Percentiles rank a stretch among this genome's conserved stretches.
These are phyloP conservation scores for Lactifluus pinguis DNA, from an alignment of 768 basidiomycete genomes.

Conservation along the genomic window DNA sequence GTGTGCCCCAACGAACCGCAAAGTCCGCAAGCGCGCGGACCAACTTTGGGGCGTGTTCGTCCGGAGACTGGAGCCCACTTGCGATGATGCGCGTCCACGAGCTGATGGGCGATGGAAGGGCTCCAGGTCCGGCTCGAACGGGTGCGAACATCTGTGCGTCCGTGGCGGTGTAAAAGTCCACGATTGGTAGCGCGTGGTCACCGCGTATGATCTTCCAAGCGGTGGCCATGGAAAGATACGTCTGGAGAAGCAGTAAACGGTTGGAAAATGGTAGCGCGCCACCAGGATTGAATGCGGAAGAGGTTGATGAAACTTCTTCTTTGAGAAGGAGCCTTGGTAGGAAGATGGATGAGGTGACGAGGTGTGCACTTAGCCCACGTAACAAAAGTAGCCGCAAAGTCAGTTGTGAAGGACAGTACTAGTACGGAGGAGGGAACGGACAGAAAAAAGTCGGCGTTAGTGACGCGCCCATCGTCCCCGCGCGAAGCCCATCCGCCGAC, in stretches of 20 bases:
- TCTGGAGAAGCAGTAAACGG: slow-evolving; percentile 43
- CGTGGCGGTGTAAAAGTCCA: slow-evolving; percentile 35
- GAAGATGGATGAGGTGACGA: slow-evolving; percentile 59
- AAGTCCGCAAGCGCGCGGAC: slow-evolving; percentile 43
- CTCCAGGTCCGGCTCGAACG: slow-evolving; percentile 5
- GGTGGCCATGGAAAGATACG: slow-evolving; percentile 44
- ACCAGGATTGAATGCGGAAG: not conserved
- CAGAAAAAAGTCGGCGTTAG: slow-evolving; percentile 52
- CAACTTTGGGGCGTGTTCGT: slow-evolving; percentile 46
- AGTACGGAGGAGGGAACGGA: slow-evolving; percentile 28
- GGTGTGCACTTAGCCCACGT: slow-evolving; percentile 43
- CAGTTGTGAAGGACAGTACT: not conserved
- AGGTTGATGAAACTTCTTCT: slow-evolving; percentile 9
- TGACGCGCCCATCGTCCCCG: slow-evolving; percentile 25
- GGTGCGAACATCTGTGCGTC: slow-evolving; percentile 13
- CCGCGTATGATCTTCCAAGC: slow-evolving; percentile 50
- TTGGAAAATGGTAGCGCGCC: slow-evolving; percentile 29
- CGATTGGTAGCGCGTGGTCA: slow-evolving; percentile 40
- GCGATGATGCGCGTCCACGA: slow-evolving; percentile 52
- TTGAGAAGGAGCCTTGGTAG: slow-evolving; percentile 38
- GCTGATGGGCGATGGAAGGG: not conserved
- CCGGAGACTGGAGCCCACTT: slow-evolving; percentile 43
- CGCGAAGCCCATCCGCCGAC: slow-evolving; percentile 40
- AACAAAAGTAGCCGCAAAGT: not conserved
- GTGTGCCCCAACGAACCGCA: slow-evolving; percentile 35